A percentile compares a stretch with the other conserved stretches of the same genome.
phyloP scores from a whole-genome alignment of 352 stramenopile genomes.

The Globisporangium middletonii region DNA sequence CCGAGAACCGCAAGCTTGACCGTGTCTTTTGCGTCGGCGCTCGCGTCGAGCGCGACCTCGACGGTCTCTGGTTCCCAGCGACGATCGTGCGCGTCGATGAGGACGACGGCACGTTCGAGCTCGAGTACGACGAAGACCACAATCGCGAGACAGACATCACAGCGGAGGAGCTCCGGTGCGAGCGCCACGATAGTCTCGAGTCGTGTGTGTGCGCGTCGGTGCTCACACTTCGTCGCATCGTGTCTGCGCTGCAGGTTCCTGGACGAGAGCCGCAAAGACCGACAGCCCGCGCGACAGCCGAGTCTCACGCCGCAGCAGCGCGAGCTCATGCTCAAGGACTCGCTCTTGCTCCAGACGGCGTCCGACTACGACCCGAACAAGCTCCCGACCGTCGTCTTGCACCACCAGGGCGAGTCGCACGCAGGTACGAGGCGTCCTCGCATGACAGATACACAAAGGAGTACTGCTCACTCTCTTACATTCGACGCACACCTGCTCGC shows the following conservation, averaged over 20 bases:
- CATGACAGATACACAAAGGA: neutral
- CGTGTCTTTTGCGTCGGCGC: constrained; percentile 29
- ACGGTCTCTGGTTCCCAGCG: constrained; percentile 72
- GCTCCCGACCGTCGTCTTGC: constrained; percentile 60
- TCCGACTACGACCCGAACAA: constrained; percentile 70
- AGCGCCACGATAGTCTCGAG: neutral
- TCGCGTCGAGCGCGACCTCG: constrained; percentile 63
- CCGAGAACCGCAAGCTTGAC: constrained; percentile 5
- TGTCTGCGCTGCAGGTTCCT: constrained; percentile 8
- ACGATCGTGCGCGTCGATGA: constrained; percentile 45
- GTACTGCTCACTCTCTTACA: neutral
- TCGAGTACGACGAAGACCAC: constrained; percentile 79
- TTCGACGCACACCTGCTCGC: neutral
- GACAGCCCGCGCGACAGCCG: constrained; percentile 5
- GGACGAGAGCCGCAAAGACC: constrained; percentile 15
- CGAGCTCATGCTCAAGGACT: constrained; percentile 46
- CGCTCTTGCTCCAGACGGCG: constrained; percentile 39
- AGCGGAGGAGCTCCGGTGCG: constrained; percentile 38
- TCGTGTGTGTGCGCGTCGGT: too few relatives aligned
- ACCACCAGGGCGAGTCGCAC: constrained; percentile 68
- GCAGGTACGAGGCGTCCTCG: constrained; percentile 23
- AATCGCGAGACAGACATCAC: constrained; percentile 62
- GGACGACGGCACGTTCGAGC: constrained; percentile 46
- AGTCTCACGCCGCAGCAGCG: constrained; percentile 21
- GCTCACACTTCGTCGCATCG: neutral